A percentile compares a stretch with the other conserved stretches of the same genome.
These are phyloP conservation scores for Colletotrichum euphorbiae DNA, from an alignment of 2,329 filamentous ascomycete species.

Conservation along the genomic window DNA sequence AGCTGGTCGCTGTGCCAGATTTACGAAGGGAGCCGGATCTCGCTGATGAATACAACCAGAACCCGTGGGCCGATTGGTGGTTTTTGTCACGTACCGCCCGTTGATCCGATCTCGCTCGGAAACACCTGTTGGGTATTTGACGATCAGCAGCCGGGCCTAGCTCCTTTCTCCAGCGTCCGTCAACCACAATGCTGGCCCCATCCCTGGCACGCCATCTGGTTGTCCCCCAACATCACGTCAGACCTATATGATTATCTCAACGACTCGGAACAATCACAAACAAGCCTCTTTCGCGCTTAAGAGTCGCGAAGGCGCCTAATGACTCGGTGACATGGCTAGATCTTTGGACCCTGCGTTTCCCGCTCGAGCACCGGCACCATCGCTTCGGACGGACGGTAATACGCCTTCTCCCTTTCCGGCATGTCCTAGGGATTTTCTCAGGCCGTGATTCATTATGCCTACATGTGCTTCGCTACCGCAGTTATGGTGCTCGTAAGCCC, in stretches of 20 bases:
- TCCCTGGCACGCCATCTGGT: slow-evolving; percentile 16
- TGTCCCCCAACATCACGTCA: slow-evolving; percentile 24
- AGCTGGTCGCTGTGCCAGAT: neutral
- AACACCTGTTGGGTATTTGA: neutral
- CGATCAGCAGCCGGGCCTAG: neutral
- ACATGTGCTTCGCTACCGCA: neutral
- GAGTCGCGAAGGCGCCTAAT: neutral
- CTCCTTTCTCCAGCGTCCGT: slow-evolving; percentile 15
- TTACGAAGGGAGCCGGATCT: slow-evolving; percentile 12
- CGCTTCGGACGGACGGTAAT: neutral
- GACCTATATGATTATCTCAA: neutral
- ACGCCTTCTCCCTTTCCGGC: slow-evolving; percentile 15
- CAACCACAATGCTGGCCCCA: neutral
- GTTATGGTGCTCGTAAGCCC: slow-evolving; percentile 16
- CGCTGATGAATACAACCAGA: slow-evolving; percentile 36
- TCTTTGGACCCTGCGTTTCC: neutral
- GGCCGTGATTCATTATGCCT: slow-evolving; percentile 29
- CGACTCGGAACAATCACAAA: neutral
- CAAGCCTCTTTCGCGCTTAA: neutral
- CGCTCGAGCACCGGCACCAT: neutral
- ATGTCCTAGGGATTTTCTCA: slow-evolving; percentile 8
- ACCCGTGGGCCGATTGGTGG: slow-evolving; percentile 15
- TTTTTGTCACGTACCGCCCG: neutral
- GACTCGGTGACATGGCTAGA: slow-evolving; percentile 23
- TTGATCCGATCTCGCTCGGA: neutral